Evolutionary conservation across 176 grass and related monocot genomes (phyloP).

Genomic region (Poa pratensis): DNA sequence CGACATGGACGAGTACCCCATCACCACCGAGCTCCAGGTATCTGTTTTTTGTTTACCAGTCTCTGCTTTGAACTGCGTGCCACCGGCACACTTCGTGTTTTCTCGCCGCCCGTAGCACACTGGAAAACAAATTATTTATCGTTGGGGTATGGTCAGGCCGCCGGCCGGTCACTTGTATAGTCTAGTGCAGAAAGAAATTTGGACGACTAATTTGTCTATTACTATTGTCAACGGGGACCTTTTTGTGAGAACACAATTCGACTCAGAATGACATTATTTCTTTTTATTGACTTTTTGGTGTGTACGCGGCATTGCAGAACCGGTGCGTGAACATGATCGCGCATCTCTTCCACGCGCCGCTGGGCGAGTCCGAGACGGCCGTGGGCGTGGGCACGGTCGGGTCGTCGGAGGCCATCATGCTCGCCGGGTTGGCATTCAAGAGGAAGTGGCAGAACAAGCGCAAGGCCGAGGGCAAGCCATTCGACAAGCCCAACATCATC

Average conservation of each 20-base stretch:
- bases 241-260: too few species aligned
- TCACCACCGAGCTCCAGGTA: constrained; percentile 98
- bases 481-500: constrained; percentile 98
- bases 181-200: too few species aligned
- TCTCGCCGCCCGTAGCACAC: too few species aligned
- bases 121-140: too few species aligned
- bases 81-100: too few species aligned
- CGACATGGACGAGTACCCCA: constrained; percentile 98
- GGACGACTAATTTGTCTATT: too few species aligned
- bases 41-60: background rate
- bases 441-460: constrained; percentile 92
- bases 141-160: too few species aligned
- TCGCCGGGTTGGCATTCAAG: constrained; percentile 96
- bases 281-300: background rate
- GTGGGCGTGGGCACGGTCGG: constrained; percentile 94
- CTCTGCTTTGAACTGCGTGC: background rate
- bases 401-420: constrained; percentile 98
- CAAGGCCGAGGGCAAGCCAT: constrained; percentile 85
- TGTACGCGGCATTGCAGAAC: constrained; percentile 52
- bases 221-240: too few species aligned
- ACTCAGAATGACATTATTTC: too few species aligned
- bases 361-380: constrained; percentile 84
- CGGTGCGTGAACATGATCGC: constrained; percentile 99
- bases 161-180: too few species aligned
- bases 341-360: constrained; percentile 85